Conservation (phyloP, 148 eudicot genomes). For the Cornus kousa region DNA sequence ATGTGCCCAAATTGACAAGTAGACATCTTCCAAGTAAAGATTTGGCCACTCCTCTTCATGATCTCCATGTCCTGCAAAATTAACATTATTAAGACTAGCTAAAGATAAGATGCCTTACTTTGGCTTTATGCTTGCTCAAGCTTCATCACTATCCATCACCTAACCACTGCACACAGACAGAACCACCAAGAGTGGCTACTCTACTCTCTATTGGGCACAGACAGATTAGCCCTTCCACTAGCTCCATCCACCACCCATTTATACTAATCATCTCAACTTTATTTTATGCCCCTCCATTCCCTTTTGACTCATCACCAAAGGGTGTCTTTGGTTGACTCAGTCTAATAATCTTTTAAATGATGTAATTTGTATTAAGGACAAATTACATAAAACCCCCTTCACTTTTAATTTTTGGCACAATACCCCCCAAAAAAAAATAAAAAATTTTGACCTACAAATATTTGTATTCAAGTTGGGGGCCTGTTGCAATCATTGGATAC, state of each 20-base stretch:
- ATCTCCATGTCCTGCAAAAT: constrained; percentile 5
- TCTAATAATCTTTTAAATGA: background rate
- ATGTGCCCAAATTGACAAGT: constrained; percentile 19
- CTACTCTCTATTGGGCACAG: background rate
- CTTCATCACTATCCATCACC: constrained; percentile 12
- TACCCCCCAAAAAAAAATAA: no score
- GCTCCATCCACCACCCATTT: constrained; percentile 3
- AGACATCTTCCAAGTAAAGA: background rate
- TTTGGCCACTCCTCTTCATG: constrained; percentile 18
- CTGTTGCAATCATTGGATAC: no score
- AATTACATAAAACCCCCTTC: no score
- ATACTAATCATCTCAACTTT: background rate
- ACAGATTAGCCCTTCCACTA: background rate
- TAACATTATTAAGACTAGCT: background rate
- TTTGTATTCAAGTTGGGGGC: no score
- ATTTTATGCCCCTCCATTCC: background rate
- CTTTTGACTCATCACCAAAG: background rate
- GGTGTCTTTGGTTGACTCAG: background rate
- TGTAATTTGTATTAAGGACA: background rate
- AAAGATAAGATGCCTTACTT: constrained; percentile 18
- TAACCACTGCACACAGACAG: background rate
- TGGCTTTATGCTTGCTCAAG: constrained; percentile 20
- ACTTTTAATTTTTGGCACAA: no score
- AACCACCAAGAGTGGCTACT: background rate
- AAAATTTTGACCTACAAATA: no score